Conservation (phyloP, 345 rosid genomes). For the Crucihimalaya himalaica region DNA sequence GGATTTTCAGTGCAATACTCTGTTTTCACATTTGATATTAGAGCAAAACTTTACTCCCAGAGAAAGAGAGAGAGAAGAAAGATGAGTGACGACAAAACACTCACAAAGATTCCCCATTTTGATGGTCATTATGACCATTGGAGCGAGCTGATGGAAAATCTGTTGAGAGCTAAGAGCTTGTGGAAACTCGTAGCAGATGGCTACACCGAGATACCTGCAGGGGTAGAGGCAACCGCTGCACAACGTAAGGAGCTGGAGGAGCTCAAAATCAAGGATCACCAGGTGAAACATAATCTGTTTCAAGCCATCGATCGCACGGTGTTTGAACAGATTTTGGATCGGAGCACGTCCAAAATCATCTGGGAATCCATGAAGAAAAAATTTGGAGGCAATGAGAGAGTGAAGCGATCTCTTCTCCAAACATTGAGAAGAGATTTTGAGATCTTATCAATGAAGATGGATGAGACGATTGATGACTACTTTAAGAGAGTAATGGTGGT, state of each 20-base stretch:
- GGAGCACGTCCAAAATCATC: no score
- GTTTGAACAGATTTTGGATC: no score
- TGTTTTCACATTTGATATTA: no score
- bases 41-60: background rate
- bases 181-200: background rate
- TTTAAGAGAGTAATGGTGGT: background rate
- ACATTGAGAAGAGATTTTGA: background rate
- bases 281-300: no score
- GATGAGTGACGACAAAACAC: background rate
- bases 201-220: background rate
- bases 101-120: background rate
- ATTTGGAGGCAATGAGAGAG: background rate
- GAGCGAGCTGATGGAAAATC: conserved; percentile 7
- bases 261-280: no score
- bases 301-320: no score
- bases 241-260: no score
- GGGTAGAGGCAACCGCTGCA: background rate
- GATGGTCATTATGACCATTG: conserved; percentile 9
- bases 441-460: background rate
- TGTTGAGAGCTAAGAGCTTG: background rate
- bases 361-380: background rate
- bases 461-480: background rate
- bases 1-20: no score
- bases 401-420: background rate
- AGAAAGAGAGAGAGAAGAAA: background rate